Evolutionary conservation across 75 land plant genomes (phyloP), one percentile per base, ranked within the genome.

Genomic region (Sequoia sempervirens): DNA sequence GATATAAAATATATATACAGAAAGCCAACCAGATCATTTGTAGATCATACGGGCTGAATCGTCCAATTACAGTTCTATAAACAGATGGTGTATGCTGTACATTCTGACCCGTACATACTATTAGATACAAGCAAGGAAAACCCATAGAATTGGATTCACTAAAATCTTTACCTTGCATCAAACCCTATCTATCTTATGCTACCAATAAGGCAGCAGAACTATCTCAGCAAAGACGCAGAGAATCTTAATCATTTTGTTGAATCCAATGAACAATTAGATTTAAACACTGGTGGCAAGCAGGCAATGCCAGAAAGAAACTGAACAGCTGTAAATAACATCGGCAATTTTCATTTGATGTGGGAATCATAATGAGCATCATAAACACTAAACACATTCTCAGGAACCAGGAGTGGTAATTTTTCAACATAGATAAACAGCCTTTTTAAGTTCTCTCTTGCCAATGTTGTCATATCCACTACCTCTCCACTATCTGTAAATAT

Each of bases 301-400:
- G 7, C 7, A 23, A 23, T 23, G 9, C 66, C 66, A 23, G 66
- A 61, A 61, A 61, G n/a, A 26, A 61, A 61, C 66, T 23, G 28
- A 26, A 5, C 6, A 61, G 66, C 66, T 61, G 66, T 8, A 5
- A 58, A 23, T 61, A 20, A 23, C n/a, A 34, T 38, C 34, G 17
- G 40, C 37, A 38, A 13, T 36, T 34, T 75, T 83, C 76, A 94
- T 54, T 91, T 93, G 76, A 94, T 79, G 84, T 93, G 95, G 78
- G 96, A 86, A 85, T 95, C 94, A 64, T 95, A 96, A 20, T 93
- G 95, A 79, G 97, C 85, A 86, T 95, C 94, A 72, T 95, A 96
- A 20, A 87, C 38, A 37, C 93, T 91, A 56, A 90, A 93, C 36
- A 96, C 86, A 28, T 83, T 75, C 69, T 95, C 97, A 23, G 97